phyloP scores from a whole-genome alignment of 768 basidiomycete species.

The Steccherinum ochraceum region DNA sequence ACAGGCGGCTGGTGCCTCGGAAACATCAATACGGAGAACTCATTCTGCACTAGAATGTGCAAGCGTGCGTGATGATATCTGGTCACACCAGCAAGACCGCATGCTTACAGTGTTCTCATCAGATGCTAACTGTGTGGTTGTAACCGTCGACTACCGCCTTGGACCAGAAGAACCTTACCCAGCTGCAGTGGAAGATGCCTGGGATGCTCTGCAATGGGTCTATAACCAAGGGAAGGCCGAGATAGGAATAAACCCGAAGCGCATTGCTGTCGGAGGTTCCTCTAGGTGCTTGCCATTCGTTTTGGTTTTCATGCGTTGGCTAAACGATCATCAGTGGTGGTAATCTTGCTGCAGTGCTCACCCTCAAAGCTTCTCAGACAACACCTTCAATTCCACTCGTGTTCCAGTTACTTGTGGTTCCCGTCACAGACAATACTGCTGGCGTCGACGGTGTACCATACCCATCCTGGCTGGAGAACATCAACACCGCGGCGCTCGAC shows the following conservation, averaged over 20 bases:
- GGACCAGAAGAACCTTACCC: slow-evolving; percentile 70
- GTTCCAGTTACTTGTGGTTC: slow-evolving; percentile 64
- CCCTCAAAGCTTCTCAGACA: slow-evolving; percentile 52
- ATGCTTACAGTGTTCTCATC: neutral
- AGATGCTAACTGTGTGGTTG: slow-evolving; percentile 58
- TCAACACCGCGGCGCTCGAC: slow-evolving; percentile 50
- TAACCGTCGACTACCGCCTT: slow-evolving; percentile 66
- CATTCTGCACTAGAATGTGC: slow-evolving; percentile 57
- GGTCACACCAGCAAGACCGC: neutral
- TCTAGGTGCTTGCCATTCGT: slow-evolving; percentile 65
- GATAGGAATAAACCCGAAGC: slow-evolving; percentile 42
- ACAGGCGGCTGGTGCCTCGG: slow-evolving; percentile 77
- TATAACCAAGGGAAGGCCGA: slow-evolving; percentile 36
- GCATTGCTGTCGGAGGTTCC: slow-evolving; percentile 66
- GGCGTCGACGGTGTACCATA: slow-evolving; percentile 30
- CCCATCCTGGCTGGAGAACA: slow-evolving; percentile 51
- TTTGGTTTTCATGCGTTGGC: no score
- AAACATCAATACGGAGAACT: slow-evolving; percentile 50
- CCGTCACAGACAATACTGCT: slow-evolving; percentile 69
- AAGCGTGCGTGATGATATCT: slow-evolving; percentile 40
- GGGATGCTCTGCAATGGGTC: slow-evolving; percentile 64
- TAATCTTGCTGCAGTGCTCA: slow-evolving; percentile 59
- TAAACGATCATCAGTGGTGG: no score
- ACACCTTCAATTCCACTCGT: slow-evolving; percentile 45
- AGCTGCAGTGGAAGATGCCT: slow-evolving; percentile 61